Conservation (phyloP, 257 asterid species). For the Plectranthus barbatus region DNA sequence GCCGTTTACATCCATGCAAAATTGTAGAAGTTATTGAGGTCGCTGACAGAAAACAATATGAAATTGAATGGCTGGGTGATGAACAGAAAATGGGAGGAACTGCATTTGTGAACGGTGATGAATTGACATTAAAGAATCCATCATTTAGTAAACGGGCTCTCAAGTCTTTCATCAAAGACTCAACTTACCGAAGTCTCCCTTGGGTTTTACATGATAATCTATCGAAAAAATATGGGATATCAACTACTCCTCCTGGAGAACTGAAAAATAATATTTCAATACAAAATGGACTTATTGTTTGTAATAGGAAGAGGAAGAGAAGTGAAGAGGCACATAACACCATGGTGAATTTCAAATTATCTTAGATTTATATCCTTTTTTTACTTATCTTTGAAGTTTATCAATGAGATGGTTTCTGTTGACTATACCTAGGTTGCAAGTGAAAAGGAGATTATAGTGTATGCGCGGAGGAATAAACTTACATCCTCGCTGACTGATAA, state of each 20-base stretch:
- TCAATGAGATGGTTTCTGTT: conserved; percentile 15
- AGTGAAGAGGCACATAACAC: conserved; percentile 42
- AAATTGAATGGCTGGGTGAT: conserved; percentile 72
- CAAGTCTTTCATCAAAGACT: conserved; percentile 80
- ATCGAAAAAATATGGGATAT: conserved; percentile 68
- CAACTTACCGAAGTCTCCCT: conserved; percentile 74
- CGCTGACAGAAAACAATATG: conserved; percentile 44
- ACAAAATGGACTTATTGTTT: conserved; percentile 63
- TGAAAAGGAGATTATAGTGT: conserved; percentile 39
- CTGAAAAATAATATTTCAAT: conserved; percentile 38
- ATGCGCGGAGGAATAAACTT: conserved; percentile 29
- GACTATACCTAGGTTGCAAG: conserved; percentile 26
- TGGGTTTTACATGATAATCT: conserved; percentile 87
- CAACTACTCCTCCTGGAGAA: conserved; percentile 56
- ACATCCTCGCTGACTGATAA: conserved; percentile 13
- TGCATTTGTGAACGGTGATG: conserved; percentile 46
- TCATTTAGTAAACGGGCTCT: conserved; percentile 73
- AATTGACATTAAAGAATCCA: conserved; percentile 48
- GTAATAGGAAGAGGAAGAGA: conserved; percentile 65
- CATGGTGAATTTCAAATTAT: conserved; percentile 33
- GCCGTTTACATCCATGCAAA: conserved; percentile 53
- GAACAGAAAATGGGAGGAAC: conserved; percentile 44
- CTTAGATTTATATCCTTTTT: conserved; percentile 2
- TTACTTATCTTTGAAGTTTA: conserved; percentile 4
- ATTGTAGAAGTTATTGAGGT: conserved; percentile 52